phyloP scores from a whole-genome alignment of 345 rosid genomes.

The Pistacia vera region DNA sequence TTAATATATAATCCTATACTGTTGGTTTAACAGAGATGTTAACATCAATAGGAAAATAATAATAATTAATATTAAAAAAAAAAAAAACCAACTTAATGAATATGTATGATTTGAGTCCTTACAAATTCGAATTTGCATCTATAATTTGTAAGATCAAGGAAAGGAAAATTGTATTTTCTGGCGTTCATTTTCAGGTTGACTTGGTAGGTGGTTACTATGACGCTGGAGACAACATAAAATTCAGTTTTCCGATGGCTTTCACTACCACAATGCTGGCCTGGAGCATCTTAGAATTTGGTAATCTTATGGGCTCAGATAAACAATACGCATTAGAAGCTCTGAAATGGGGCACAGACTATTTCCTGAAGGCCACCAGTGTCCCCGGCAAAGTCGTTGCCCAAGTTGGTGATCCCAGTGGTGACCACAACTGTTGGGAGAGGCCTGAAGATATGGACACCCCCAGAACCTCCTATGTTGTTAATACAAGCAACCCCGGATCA shows the following conservation, averaged over 20 bases:
- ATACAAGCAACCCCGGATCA: slow-evolving; percentile 56
- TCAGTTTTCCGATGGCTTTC: slow-evolving; percentile 86
- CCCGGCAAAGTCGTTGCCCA: slow-evolving; percentile 33
- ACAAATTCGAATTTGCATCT: no score
- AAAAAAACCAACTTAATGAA: no score
- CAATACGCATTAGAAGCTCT: slow-evolving; percentile 53
- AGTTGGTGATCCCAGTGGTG: slow-evolving; percentile 64
- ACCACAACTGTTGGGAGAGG: slow-evolving; percentile 83
- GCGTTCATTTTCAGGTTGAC: slow-evolving; percentile 38
- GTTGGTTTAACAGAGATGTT: no score
- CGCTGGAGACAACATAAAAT: slow-evolving; percentile 87
- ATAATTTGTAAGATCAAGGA: no score
- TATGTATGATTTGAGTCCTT: no score
- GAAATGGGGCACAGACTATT: slow-evolving; percentile 80
- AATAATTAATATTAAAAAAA: no score
- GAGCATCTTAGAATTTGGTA: slow-evolving; percentile 76
- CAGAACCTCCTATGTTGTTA: slow-evolving; percentile 63
- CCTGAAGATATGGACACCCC: slow-evolving; percentile 97
- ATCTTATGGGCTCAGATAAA: slow-evolving; percentile 39
- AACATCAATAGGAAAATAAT: no score
- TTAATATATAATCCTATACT: no score
- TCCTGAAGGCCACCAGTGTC: slow-evolving; percentile 58
- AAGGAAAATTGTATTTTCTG: no score
- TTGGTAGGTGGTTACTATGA: slow-evolving; percentile 80
- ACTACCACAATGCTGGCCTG: slow-evolving; percentile 70